Conservation (phyloP, 179 eudicot genomes). For the Camellia oleifera region DNA sequence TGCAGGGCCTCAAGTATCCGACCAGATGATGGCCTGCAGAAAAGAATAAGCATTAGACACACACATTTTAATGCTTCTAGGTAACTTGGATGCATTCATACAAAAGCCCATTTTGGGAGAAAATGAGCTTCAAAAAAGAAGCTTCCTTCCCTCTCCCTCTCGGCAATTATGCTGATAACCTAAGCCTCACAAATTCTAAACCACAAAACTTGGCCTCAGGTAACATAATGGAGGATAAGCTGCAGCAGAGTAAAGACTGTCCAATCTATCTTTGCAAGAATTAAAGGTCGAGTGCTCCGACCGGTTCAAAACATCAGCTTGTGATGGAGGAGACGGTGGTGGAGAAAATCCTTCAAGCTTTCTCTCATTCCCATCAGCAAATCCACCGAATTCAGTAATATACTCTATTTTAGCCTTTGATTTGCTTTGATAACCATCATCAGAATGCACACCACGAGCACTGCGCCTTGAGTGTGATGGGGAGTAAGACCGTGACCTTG, state of each 20-base stretch:
- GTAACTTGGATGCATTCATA: constrained; percentile 26
- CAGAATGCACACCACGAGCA: constrained; percentile 59
- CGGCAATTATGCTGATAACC: constrained; percentile 41
- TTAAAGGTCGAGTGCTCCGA: constrained; percentile 96
- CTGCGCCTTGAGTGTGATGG: constrained; percentile 81
- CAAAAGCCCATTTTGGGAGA: constrained; percentile 37
- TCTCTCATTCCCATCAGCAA: constrained; percentile 64
- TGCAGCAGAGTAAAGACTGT: constrained; percentile 73
- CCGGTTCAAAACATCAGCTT: constrained; percentile 71
- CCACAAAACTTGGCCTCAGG: constrained; percentile 53
- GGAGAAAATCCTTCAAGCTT: constrained; percentile 84
- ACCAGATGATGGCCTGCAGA: constrained; percentile 84
- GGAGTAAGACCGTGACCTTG: constrained; percentile 72
- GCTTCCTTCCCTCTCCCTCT: constrained; percentile 45
- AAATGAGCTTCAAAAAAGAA: constrained; percentile 49
- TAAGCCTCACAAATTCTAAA: constrained; percentile 43
- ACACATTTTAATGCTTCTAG: constrained; percentile 13
- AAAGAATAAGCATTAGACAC: constrained; percentile 40
- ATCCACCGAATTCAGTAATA: constrained; percentile 97
- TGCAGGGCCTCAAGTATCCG: constrained; percentile 92
- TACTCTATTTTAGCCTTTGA: constrained; percentile 87
- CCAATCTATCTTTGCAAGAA: constrained; percentile 87
- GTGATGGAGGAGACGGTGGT: constrained; percentile 85
- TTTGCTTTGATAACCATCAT: constrained; percentile 71
- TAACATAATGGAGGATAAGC: constrained; percentile 56